Conservation (phyloP, 257 asterid species). For the Solanum chaucha region DNA sequence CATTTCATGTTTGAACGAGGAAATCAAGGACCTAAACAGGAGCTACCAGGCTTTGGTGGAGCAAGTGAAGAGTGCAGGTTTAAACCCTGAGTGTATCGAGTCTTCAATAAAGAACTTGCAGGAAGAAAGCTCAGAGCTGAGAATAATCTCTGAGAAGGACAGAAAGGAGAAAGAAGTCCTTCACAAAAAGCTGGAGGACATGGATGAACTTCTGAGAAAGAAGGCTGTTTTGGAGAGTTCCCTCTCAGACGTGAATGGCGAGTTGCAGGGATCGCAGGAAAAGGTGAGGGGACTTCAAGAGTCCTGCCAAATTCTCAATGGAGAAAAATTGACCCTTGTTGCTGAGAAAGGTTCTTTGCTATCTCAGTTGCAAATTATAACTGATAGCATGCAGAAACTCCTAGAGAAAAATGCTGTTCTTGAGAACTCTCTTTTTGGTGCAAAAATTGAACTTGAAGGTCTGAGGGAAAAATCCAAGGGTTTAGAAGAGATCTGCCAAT, state of each 20-base stretch:
- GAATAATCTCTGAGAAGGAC: slow-evolving; percentile 29
- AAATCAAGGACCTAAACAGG: slow-evolving; percentile 49
- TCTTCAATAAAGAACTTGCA: slow-evolving; percentile 39
- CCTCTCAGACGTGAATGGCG: slow-evolving; percentile 35
- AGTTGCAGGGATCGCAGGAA: slow-evolving; percentile 46
- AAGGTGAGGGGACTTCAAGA: slow-evolving; percentile 43
- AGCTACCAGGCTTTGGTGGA: slow-evolving; percentile 46
- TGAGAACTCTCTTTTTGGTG: slow-evolving; percentile 59
- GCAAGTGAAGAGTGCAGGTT: slow-evolving; percentile 61
- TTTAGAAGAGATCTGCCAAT: slow-evolving; percentile 59
- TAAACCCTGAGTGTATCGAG: slow-evolving; percentile 37
- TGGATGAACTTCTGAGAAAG: slow-evolving; percentile 48
- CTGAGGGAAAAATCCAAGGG: slow-evolving; percentile 89
- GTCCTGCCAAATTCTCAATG: slow-evolving; percentile 36
- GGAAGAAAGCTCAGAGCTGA: slow-evolving; percentile 57
- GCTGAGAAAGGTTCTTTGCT: slow-evolving; percentile 71
- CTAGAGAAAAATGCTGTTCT: slow-evolving; percentile 71
- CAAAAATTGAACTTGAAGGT: slow-evolving; percentile 78
- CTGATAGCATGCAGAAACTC: slow-evolving; percentile 66
- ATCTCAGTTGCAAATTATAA: slow-evolving; percentile 59
- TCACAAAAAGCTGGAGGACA: slow-evolving; percentile 44
- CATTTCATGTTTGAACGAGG: slow-evolving; percentile 50
- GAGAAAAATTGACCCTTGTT: slow-evolving; percentile 59
- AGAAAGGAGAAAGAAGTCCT: slow-evolving; percentile 43
- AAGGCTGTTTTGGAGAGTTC: slow-evolving; percentile 44